Base-by-base conservation (phyloP, 2,329 filamentous ascomycete genomes). In the Pyrenophora seminiperda region DNA sequence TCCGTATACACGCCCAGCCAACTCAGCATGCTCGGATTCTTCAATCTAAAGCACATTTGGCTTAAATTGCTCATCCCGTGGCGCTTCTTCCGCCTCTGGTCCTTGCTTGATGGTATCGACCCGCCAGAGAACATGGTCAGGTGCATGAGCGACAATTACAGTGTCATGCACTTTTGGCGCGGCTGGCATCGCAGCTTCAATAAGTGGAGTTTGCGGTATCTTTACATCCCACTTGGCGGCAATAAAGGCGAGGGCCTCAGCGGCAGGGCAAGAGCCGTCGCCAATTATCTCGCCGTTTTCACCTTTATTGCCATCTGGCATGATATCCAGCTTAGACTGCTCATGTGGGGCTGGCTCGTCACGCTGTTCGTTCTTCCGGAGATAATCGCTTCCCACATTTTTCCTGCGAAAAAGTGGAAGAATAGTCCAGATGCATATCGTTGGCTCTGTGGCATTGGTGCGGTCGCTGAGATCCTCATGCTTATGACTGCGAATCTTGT, bases 51-150 rank as follows among this genome's bases (percentile, higher is more conserved):
- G 76, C 85, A 97, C 69, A 95, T 99, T 72, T 99, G 95, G 95
- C 82, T 99, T 38, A 99, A 99, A 73, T 85, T 99, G 1, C 85
- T 99, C 4, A 84, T 99, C 6, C 94, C 94, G 1, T 99, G 93
- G 92, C 89, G 94, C n/a, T 88, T 97, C 72, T 97, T 97, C 83
- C 89, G 95, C 4, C 84, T 99, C n/a, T 99, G 94, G 94, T 82
- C 90, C 0, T 82, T 99, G 3, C 70, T 92, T 13, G 94, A 99
- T 71, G 90, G 90, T 54, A 85, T 99, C 61, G 94, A 99, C 68
- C 91, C 94, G 0, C 93, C 94, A 0, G 94, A 99, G 76, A 99
- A 99, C 76, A 97, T 99, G 91, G 84, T 97, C 46, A 89, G 94
- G 61, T 99, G 95, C 75, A 91, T 97, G 75, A 92, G 87, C 67